A percentile compares a stretch with the other conserved stretches of the same genome.
Evolutionary conservation across 306 rosid species (phyloP).

Genomic region (Trifolium dubium): DNA sequence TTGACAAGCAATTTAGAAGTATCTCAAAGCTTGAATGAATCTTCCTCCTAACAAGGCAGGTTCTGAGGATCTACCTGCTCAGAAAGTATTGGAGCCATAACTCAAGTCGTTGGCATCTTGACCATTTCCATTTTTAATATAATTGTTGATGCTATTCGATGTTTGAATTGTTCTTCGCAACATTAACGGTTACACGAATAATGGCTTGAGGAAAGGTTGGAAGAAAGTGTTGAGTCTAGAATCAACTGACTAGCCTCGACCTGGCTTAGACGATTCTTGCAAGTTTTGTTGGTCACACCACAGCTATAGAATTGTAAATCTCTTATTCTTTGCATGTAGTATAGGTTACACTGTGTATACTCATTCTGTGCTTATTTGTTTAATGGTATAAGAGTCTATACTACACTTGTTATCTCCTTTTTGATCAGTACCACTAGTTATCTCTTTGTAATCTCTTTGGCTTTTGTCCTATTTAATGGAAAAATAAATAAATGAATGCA

Average conservation of each 20-base stretch:
- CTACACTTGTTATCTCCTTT: too few species aligned
- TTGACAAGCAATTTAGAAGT: conserved; percentile 55
- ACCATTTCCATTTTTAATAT: conserved; percentile 16
- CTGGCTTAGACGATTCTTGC: conserved; percentile 24
- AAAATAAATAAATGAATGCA: too few species aligned
- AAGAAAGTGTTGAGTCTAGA: conserved; percentile 32
- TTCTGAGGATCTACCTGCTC: conserved; percentile 18
- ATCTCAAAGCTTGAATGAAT: conserved; percentile 39
- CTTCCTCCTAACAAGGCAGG: conserved; percentile 45
- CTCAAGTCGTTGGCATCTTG: conserved; percentile 29
- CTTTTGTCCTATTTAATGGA: too few species aligned
- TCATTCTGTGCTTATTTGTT: too few species aligned
- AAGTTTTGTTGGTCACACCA: conserved; percentile 38
- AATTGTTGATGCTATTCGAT: conserved; percentile 37
- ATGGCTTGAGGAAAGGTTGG: conserved; percentile 15
- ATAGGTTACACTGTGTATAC: conserved; percentile 33
- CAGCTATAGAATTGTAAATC: conserved; percentile 33
- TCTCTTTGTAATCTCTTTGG: too few species aligned
- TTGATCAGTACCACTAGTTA: too few species aligned
- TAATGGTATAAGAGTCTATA: too few species aligned
- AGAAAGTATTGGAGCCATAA: conserved; percentile 28
- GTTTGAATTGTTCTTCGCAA: conserved; percentile 37
- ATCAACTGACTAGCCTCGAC: conserved; percentile 38
- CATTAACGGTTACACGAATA: conserved; percentile 32
- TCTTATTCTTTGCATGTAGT: neutral